Percentiles rank a stretch among this genome's conserved stretches.
Conservation (phyloP, 2,329 filamentous ascomycete genomes). For the Phyllosticta citrichinensis region DNA sequence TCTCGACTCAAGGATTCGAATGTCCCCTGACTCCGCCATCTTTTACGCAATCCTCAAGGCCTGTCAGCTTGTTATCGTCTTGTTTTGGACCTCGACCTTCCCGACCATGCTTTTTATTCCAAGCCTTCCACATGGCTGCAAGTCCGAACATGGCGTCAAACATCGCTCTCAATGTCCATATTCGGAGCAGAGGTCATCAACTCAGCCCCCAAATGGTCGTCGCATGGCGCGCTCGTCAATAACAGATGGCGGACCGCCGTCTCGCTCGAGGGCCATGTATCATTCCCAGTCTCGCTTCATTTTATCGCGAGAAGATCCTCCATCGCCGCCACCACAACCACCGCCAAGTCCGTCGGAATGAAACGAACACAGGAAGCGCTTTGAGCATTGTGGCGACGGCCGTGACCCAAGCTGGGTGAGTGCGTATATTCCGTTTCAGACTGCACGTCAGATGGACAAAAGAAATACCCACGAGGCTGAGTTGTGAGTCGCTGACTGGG, state of each 20-base stretch:
- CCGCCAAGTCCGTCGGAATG: slow-evolving; percentile 25
- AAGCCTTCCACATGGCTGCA: not conserved
- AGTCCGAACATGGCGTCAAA: not conserved
- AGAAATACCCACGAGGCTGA: not conserved
- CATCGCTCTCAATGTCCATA: not conserved
- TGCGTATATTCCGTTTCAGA: not conserved
- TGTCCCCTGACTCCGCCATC: not conserved
- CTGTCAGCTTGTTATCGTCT: not conserved
- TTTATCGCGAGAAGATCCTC: slow-evolving; percentile 27
- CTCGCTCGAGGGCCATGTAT: not conserved
- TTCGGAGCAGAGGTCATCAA: not conserved
- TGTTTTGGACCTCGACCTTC: not conserved
- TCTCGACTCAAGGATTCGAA: no score
- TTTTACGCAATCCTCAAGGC: not conserved
- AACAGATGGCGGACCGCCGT: not conserved
- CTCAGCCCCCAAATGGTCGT: not conserved
- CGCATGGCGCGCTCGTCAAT: not conserved
- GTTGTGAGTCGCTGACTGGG: not conserved
- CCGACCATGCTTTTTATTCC: not conserved
- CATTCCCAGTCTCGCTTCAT: slow-evolving; percentile 11
- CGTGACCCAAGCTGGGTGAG: not conserved
- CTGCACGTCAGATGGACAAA: not conserved
- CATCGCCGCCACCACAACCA: slow-evolving; percentile 30
- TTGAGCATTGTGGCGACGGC: not conserved
- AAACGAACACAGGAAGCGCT: not conserved